phyloP scores from a whole-genome alignment of 495 filamentous ascomycete genomes.

The Cryomyces minteri region DNA sequence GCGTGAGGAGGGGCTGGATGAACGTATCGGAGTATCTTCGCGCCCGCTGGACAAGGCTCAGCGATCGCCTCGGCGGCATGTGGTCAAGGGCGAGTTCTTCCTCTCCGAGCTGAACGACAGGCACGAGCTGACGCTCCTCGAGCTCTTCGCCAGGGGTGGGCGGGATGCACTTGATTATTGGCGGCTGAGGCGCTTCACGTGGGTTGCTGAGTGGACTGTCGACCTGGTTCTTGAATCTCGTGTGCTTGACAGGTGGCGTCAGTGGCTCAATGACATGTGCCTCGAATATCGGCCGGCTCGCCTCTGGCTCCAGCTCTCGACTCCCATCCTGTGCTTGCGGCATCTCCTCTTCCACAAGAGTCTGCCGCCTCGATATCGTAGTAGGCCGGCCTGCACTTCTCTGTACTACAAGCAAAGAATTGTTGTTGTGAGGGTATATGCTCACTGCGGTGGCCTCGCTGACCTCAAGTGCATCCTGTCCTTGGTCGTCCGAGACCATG shows the following conservation, averaged over 20 bases:
- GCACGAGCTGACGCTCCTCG: conserved; percentile 10
- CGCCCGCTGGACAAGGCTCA: conserved; percentile 16
- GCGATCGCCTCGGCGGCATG: conserved; percentile 8
- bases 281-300: conserved; percentile 1
- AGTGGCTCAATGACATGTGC: conserved; percentile 9
- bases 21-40: conserved; percentile 20
- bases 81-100: background rate
- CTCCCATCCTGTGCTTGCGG: background rate
- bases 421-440: conserved; percentile 76
- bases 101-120: background rate
- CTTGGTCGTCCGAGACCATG: conserved; percentile 33
- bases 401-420: conserved; percentile 63
- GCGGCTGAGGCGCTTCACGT: conserved; percentile 49
- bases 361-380: background rate
- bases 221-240: conserved; percentile 1
- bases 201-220: conserved; percentile 45
- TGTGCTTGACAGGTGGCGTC: conserved; percentile 7
- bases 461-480: conserved; percentile 29
- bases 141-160: conserved; percentile 45
- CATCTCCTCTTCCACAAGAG: background rate
- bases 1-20: conserved; percentile 16
- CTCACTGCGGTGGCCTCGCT: conserved; percentile 67
- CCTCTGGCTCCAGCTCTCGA: background rate
- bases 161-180: conserved; percentile 54
- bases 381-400: conserved; percentile 18